These are phyloP conservation scores for Magnaporthales sp. DNA, from an alignment of 2,329 filamentous ascomycete genomes.

Conservation along the genomic window DNA sequence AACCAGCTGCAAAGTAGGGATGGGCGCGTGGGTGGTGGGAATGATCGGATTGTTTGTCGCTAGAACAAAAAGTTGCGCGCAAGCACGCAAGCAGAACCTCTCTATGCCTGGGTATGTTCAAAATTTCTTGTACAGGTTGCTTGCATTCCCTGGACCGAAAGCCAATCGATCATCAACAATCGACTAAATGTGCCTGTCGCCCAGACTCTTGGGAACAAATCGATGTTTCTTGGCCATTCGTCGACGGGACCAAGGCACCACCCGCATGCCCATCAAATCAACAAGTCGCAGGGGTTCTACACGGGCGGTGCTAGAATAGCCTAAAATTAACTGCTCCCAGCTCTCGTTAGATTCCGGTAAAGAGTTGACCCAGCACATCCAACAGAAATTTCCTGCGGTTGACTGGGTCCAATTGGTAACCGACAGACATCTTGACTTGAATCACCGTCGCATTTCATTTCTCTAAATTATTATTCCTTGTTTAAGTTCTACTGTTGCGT, in stretches of 20 bases:
- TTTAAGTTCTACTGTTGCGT: too few species aligned
- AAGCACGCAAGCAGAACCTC: neutral
- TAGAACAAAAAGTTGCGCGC: neutral
- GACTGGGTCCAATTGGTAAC: too few species aligned
- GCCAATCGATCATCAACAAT: neutral
- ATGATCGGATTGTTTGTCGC: neutral
- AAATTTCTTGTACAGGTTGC: neutral
- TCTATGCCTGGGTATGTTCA: neutral
- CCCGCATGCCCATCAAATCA: neutral
- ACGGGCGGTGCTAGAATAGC: neutral
- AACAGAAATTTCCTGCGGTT: neutral
- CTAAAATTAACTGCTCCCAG: neutral
- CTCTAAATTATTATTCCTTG: too few species aligned
- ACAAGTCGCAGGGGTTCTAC: neutral
- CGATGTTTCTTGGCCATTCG: neutral
- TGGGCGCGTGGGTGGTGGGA: neutral
- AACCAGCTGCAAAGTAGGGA: neutral
- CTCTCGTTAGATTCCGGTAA: neutral
- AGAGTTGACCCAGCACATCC: neutral
- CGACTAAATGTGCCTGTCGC: neutral
- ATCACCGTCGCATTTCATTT: too few species aligned
- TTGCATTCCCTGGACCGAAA: neutral
- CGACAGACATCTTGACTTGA: too few species aligned
- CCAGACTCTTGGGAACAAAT: neutral
- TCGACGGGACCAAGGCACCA: neutral